Evolutionary conservation across 768 basidiomycete genomes (phyloP).

Genomic region (Rhodotorula toruloides): DNA sequence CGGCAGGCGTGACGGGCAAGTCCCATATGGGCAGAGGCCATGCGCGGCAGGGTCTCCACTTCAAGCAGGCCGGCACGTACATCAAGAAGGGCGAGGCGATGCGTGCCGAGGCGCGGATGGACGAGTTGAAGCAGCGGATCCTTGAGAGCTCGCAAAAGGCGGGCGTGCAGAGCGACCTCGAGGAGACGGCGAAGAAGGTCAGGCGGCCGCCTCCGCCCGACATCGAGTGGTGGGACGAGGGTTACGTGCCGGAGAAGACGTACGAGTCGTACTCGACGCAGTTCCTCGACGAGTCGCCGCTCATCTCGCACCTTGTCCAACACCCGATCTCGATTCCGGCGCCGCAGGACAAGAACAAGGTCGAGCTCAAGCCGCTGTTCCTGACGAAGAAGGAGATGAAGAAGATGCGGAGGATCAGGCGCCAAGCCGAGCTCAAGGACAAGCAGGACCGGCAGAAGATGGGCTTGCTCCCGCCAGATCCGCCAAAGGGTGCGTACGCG

Average conservation of each 20-base stretch:
- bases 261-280: constrained; percentile 53
- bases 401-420: constrained; percentile 87
- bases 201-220: constrained; percentile 78
- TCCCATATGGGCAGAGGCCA: constrained; percentile 59
- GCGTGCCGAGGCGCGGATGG: constrained; percentile 64
- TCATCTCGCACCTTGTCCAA: constrained; percentile 85
- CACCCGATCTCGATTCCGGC: constrained; percentile 95
- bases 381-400: constrained; percentile 86
- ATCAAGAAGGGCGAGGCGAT: constrained; percentile 51
- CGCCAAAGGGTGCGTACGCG: constrained; percentile 69
- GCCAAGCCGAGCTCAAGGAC: constrained; percentile 84
- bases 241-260: constrained; percentile 68
- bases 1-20: constrained; percentile 61
- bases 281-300: constrained; percentile 51
- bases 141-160: constrained; percentile 89
- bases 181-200: constrained; percentile 74
- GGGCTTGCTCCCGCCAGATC: constrained; percentile 90
- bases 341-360: constrained; percentile 75
- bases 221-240: constrained; percentile 95
- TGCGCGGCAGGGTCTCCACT: constrained; percentile 64
- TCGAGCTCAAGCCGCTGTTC: constrained; percentile 75
- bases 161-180: constrained; percentile 85
- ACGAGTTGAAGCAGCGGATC: constrained; percentile 85
- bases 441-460: constrained; percentile 90
- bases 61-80: constrained; percentile 87